Percentiles rank a stretch among this genome's conserved stretches.
Conservation (phyloP, 495 filamentous ascomycete genomes). For the Thermothielavioides terrestris region DNA sequence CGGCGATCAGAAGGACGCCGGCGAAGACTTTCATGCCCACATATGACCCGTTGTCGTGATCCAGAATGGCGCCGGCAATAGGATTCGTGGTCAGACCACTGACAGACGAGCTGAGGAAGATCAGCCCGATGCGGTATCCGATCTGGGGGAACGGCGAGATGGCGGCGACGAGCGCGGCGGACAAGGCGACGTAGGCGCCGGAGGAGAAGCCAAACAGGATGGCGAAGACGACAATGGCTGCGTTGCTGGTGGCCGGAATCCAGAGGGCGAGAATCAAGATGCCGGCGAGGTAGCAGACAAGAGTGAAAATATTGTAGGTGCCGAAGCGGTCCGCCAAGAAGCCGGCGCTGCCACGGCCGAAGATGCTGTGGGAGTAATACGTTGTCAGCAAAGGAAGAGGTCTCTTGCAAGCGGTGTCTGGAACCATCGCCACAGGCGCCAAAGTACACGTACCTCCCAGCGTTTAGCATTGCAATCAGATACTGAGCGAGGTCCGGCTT, state of each 20-base stretch:
- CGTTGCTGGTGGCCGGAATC: slow-evolving; percentile 43
- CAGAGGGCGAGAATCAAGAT: slow-evolving; percentile 55
- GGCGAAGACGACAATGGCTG: slow-evolving; percentile 51
- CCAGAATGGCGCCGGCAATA: slow-evolving; percentile 8
- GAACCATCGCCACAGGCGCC: too few species aligned
- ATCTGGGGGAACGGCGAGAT: slow-evolving; percentile 17
- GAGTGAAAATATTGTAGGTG: slow-evolving; percentile 50
- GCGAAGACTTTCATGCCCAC: not conserved
- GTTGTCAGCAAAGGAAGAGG: too few species aligned
- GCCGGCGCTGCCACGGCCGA: too few species aligned
- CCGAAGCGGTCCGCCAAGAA: slow-evolving; percentile 59
- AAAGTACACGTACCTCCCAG: too few species aligned
- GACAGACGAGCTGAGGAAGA: slow-evolving; percentile 24
- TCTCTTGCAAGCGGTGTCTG: too few species aligned
- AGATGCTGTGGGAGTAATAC: too few species aligned
- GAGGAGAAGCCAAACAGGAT: slow-evolving; percentile 52
- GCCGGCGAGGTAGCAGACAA: slow-evolving; percentile 43
- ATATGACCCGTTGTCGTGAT: not conserved
- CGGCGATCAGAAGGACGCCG: not conserved
- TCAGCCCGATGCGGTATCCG: slow-evolving; percentile 15
- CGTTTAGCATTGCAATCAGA: too few species aligned
- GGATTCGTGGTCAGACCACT: slow-evolving; percentile 9
- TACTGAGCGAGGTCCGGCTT: too few species aligned
- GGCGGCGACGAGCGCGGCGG: slow-evolving; percentile 16
- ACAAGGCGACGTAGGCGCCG: slow-evolving; percentile 19